Base-by-base conservation (phyloP, 2,329 filamentous ascomycete genomes). In the Pseudophaeomoniella oleicola region DNA sequence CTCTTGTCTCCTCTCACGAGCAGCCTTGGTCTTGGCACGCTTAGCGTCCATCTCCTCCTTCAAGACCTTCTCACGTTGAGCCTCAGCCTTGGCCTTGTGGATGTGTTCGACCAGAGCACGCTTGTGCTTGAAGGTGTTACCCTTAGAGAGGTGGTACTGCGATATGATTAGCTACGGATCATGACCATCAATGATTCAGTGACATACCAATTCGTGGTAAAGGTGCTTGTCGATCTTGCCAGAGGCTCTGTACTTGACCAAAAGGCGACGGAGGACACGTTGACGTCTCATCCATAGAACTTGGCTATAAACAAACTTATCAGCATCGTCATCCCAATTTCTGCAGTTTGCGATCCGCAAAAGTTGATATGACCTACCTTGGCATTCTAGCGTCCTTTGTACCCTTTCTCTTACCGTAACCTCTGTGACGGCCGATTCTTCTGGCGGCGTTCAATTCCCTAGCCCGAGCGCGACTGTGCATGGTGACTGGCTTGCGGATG, bases 101-200 rank as follows among this genome's bases (percentile, higher is more conserved):
- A 98, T 96, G 90, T 98, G 90, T 79, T 98, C 90, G 65, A 98
- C 86, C 58, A 98, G 81, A 62, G 87, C 90, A 71, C 90, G 82
- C 87, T 96, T 98, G 85, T 98, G 90, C 87, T 98, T 98, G 83
- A 98, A 98, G 67, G 90, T 88, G 81, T 98, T 98, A 92, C 90
- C 92, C 87, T 98, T 98, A 81, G 83, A 90, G 65, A 93, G 75
- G 71, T 94, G 90, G 79, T 98, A 98, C 18, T 27, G 22, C 9
- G n/a, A 27, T 9, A 9, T 6, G n/a, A 27, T 6, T 27, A 6
- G n/a, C 9, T 27, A 27, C 6, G n/a, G 9, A 6, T 9, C 9
- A 27, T 27, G n/a, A n/a, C 6, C n/a, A 27, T n/a, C 22, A n/a
- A 27, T 27, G n/a, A 27, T 6, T 6, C n/a, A 27, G 22, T 27